phyloP scores from a whole-genome alignment of 495 filamentous ascomycete genomes.

The Darksidea phi region DNA sequence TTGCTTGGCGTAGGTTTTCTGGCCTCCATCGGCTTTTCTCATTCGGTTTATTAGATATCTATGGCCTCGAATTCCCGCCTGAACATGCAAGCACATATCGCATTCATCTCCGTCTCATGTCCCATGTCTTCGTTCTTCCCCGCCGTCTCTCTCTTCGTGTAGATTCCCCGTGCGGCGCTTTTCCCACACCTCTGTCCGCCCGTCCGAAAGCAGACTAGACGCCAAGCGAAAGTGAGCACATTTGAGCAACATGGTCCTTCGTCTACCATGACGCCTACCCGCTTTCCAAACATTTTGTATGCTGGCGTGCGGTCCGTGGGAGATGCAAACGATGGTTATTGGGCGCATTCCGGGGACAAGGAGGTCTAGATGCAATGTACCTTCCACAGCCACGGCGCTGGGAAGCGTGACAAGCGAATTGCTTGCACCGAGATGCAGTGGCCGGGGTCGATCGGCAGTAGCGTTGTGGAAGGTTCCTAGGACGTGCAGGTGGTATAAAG shows the following conservation, averaged over 20 bases:
- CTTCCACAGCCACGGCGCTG: no score
- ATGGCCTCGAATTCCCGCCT: background rate
- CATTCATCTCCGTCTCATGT: background rate
- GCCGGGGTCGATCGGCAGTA: background rate
- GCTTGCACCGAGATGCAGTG: background rate
- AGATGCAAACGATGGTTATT: no score
- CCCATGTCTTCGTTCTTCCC: background rate
- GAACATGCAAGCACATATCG: background rate
- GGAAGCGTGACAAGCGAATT: background rate
- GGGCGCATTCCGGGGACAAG: no score
- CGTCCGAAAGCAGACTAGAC: constrained; percentile 1
- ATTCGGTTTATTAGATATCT: background rate
- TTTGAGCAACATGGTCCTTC: constrained; percentile 17
- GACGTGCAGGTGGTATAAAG: background rate
- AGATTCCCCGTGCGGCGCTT: background rate
- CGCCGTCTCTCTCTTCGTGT: background rate
- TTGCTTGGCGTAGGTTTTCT: constrained; percentile 12
- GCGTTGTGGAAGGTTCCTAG: background rate
- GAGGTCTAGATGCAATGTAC: background rate
- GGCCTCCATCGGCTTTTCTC: background rate
- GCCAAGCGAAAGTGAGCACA: constrained; percentile 25
- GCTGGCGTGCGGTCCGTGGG: no score
- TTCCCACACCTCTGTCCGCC: background rate
- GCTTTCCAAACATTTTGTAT: no score
- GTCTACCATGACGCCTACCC: background rate